Percentiles rank a stretch among this genome's conserved stretches.
These are phyloP conservation scores for Scytalidium lignicola DNA, from an alignment of 2,329 filamentous ascomycete species.

Conservation along the genomic window DNA sequence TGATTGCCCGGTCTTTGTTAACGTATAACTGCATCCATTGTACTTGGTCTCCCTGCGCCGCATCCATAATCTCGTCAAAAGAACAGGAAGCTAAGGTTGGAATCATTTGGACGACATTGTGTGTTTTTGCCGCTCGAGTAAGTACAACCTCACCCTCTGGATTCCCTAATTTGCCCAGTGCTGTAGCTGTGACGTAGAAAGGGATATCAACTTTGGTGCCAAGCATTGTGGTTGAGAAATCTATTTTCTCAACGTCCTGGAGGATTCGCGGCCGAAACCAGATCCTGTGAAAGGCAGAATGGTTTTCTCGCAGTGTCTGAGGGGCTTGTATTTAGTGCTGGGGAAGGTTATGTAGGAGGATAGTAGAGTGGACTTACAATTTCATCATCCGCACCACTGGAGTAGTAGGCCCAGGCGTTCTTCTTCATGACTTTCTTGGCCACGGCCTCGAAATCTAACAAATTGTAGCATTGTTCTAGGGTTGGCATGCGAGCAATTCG, in stretches of 20 bases:
- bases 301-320: conserved; percentile 91
- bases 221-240: conserved; percentile 89
- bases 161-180: conserved; percentile 89
- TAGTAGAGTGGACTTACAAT: conserved; percentile 65
- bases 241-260: conserved; percentile 82
- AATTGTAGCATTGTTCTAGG: conserved; percentile 84
- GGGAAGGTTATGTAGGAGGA: too few species aligned
- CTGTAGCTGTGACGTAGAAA: conserved; percentile 95
- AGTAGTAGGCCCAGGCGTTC: conserved; percentile 97
- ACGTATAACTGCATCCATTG: conserved; percentile 96
- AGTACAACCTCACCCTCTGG: conserved; percentile 91
- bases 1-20: conserved; percentile 91
- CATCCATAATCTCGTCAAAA: conserved; percentile 95
- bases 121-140: conserved; percentile 75
- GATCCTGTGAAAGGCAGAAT: conserved; percentile 92
- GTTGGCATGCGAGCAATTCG: conserved; percentile 71
- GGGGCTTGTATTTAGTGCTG: not conserved
- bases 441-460: conserved; percentile 94
- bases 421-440: conserved; percentile 91
- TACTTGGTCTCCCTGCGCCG: conserved; percentile 69
- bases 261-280: conserved; percentile 91
- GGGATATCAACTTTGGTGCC: conserved; percentile 79
- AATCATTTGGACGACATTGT: conserved; percentile 97
- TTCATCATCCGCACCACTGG: conserved; percentile 84
- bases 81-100: conserved; percentile 94